Evolutionary conservation across 306 rosid genomes (phyloP).

Genomic region (Erythrophleum fordii): DNA sequence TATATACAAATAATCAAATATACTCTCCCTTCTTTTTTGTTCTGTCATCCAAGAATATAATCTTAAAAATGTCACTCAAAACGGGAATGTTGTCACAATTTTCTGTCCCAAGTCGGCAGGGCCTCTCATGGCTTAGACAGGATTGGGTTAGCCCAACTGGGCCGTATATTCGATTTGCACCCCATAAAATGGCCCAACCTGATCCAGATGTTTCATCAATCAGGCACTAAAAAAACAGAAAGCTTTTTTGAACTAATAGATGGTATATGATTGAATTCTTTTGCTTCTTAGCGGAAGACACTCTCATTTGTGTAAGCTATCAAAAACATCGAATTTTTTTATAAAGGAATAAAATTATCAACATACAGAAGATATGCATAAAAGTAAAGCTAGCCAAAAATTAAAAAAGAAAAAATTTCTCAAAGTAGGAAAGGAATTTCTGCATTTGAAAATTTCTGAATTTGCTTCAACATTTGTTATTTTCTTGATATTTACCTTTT

Average conservation of each 20-base stretch:
- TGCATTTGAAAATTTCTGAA: constrained; percentile 18
- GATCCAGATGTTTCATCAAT: not conserved
- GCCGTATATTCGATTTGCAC: not conserved
- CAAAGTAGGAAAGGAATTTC: constrained; percentile 5
- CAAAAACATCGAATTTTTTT: constrained; percentile 26
- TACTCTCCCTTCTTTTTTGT: not conserved
- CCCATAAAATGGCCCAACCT: not conserved
- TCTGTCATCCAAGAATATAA: not conserved
- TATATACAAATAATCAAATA: not conserved
- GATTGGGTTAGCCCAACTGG: not conserved
- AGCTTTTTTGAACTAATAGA: not conserved
- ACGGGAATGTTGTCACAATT: not conserved
- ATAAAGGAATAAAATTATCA: constrained; percentile 31
- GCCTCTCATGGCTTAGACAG: not conserved
- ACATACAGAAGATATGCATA: constrained; percentile 20
- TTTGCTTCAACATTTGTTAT: constrained; percentile 30
- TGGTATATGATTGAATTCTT: not conserved
- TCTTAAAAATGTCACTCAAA: not conserved
- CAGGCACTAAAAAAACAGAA: not conserved
- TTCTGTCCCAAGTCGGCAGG: not conserved
- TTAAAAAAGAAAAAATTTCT: constrained; percentile 1
- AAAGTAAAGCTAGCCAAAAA: constrained; percentile 9
- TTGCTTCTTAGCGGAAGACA: constrained; percentile 26
- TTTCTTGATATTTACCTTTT: not conserved
- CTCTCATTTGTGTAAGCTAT: constrained; percentile 33